Base-by-base conservation (phyloP, 225 moss, liverwort and hornwort genomes). In the Climacium dendroides region DNA sequence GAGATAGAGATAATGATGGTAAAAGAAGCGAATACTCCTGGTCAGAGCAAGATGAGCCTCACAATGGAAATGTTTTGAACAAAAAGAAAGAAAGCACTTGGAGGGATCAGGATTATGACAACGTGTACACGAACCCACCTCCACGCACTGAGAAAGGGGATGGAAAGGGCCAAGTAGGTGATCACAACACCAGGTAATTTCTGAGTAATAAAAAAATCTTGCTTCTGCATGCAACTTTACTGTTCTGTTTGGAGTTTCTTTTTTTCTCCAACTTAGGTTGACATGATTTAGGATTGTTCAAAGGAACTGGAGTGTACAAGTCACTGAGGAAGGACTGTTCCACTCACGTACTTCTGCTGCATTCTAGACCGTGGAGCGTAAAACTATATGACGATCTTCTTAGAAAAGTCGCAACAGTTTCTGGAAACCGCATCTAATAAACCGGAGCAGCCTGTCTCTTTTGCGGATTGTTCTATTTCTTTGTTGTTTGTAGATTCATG, bases 1-100 rank as follows among this genome's bases (percentile, higher is more conserved):
- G 94, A 71, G 94, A 93, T 81, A 88, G 84, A 82, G 91, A 93
- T 79, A 90, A 72, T 58, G 92, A 94, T 65, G 79, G 67, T 54
- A 94, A 91, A 57, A 89, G 91, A 78, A 93, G 88, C 87, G 94
- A 94, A 14, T 90, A 91, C 81, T 87, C 89, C 72, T 92, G 94
- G 94, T 88, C 90, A 89, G 94, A 94, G 90, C 91, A 94, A 89
- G 94, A 93, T 78, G 94, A 92, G 75, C 72, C 90, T 61, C 89
- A 88, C 52, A 90, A 89, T 81, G 92, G 89, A 57, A 91, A 76
- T 84, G 64, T 81, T 76, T 80, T 80, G 77, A 90, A 70, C 70
- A 89, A 87, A 64, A 94, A 91, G 89, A 93, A 90, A 85, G 94
- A 94, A 58, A 88, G 79, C 52, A 47, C 90, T 89, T 94, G 91